A percentile compares a stretch with the other conserved stretches of the same genome.
phyloP scores from a whole-genome alignment of 1,284 basidiomycete genomes.

The Ustilago curta region DNA sequence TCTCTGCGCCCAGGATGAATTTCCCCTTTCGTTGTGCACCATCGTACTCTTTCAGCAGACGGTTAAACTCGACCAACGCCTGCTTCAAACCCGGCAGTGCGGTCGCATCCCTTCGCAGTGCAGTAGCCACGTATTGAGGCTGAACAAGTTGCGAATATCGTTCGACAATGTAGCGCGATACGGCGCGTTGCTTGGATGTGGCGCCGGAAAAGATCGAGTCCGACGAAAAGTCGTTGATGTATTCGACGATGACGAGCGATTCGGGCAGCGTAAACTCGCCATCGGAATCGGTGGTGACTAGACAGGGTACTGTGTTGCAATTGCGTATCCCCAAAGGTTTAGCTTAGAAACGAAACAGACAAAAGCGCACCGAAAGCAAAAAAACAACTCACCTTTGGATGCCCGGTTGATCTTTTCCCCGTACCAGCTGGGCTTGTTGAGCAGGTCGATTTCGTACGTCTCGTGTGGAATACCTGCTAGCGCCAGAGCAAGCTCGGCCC shows the following conservation, averaged over 20 bases:
- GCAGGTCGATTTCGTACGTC: constrained; percentile 27
- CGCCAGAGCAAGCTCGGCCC: constrained; percentile 27
- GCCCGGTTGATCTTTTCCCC: constrained; percentile 24
- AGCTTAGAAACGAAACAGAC: no score
- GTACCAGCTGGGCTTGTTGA: constrained; percentile 37
- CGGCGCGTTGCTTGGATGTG: constrained; percentile 1
- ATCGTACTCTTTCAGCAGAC: constrained; percentile 1
- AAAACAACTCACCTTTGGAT: constrained; percentile 15
- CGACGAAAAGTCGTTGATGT: constrained; percentile 18
- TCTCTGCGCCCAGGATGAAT: constrained; percentile 7
- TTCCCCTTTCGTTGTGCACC: not conserved
- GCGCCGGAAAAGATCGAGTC: constrained; percentile 1
- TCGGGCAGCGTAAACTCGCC: constrained; percentile 25
- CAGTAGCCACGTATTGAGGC: constrained; percentile 13
- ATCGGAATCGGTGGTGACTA: constrained; percentile 2
- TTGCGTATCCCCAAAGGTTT: not conserved
- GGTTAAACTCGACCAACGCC: constrained; percentile 15
- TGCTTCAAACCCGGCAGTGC: not conserved
- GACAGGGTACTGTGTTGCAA: constrained; percentile 19
- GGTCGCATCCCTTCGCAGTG: not conserved
- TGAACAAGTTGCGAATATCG: constrained; percentile 23
- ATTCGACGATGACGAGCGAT: constrained; percentile 38
- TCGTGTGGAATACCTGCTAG: constrained; percentile 17
- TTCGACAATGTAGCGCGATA: constrained; percentile 23
- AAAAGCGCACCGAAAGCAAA: no score